These are phyloP conservation scores for Penicillium roqueforti DNA, from an alignment of 495 filamentous ascomycete genomes.

Conservation along the genomic window DNA sequence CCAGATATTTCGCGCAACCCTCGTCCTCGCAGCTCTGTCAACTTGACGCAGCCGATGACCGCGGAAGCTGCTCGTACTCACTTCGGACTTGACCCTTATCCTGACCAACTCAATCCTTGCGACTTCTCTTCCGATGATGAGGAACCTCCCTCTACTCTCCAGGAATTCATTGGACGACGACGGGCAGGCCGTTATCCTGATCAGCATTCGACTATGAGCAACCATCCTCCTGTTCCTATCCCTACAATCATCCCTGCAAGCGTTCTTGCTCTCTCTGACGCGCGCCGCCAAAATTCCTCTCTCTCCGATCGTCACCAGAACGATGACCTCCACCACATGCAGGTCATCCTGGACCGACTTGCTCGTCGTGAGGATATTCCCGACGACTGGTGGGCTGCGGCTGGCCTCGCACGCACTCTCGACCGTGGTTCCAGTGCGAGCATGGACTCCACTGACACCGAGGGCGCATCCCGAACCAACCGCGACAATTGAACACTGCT, in stretches of 20 bases:
- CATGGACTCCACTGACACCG: conserved; percentile 21
- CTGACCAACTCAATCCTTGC: conserved; percentile 40
- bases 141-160: conserved; percentile 16
- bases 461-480: conserved; percentile 13
- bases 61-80: conserved; percentile 11
- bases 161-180: background rate
- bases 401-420: conserved; percentile 59
- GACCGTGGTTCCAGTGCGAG: conserved; percentile 28
- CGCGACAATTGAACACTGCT: conserved; percentile 4
- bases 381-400: conserved; percentile 72
- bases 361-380: conserved; percentile 65
- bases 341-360: conserved; percentile 61
- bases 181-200: conserved; percentile 19
- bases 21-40: conserved; percentile 36
- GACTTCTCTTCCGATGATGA: conserved; percentile 40
- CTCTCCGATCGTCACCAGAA: conserved; percentile 27
- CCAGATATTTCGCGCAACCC: conserved; percentile 22
- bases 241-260: conserved; percentile 9
- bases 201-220: conserved; percentile 35
- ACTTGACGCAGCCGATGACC: conserved; percentile 7
- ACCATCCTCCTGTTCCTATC: conserved; percentile 37
- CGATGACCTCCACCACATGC: conserved; percentile 58
- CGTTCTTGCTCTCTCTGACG: conserved; percentile 24
- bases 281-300: conserved; percentile 12
- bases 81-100: conserved; percentile 38